Evolutionary conservation across 345 rosid genomes (phyloP).

Genomic region (Populus davidiana): DNA sequence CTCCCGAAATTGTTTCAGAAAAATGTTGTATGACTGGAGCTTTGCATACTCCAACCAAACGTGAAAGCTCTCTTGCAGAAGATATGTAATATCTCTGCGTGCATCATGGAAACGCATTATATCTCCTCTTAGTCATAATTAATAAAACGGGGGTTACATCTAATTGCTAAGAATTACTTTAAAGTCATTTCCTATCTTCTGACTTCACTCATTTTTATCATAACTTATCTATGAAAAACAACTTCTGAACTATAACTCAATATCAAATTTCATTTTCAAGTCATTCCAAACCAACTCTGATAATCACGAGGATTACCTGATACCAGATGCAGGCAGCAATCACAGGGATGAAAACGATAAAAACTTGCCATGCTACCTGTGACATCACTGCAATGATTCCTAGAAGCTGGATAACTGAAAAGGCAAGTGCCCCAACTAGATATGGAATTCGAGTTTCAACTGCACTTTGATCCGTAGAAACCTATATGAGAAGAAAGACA

Average conservation of each 20-base stretch:
- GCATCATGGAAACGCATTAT: neutral
- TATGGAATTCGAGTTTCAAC: constrained; percentile 51
- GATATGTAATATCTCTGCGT: constrained; percentile 69
- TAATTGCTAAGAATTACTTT: no score
- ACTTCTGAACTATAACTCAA: no score
- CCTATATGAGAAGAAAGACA: constrained; percentile 37
- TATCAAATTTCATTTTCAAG: neutral
- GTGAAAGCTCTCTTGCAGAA: constrained; percentile 65
- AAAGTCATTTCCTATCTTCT: no score
- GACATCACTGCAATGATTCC: constrained; percentile 76
- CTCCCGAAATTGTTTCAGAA: constrained; percentile 68
- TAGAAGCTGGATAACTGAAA: constrained; percentile 51
- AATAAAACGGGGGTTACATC: no score
- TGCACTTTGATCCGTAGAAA: constrained; percentile 76
- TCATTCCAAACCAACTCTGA: neutral
- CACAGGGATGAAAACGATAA: constrained; percentile 66
- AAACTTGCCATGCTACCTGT: constrained; percentile 79
- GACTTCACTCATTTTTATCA: no score
- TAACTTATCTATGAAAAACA: no score
- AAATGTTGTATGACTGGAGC: constrained; percentile 75
- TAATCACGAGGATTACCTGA: constrained; percentile 48
- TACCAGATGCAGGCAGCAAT: constrained; percentile 63
- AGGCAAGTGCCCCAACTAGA: constrained; percentile 44
- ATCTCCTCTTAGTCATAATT: neutral
- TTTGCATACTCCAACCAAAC: constrained; percentile 64